These are phyloP conservation scores for Rhodofomes roseus DNA, from an alignment of 1,284 basidiomycete genomes.

Conservation along the genomic window DNA sequence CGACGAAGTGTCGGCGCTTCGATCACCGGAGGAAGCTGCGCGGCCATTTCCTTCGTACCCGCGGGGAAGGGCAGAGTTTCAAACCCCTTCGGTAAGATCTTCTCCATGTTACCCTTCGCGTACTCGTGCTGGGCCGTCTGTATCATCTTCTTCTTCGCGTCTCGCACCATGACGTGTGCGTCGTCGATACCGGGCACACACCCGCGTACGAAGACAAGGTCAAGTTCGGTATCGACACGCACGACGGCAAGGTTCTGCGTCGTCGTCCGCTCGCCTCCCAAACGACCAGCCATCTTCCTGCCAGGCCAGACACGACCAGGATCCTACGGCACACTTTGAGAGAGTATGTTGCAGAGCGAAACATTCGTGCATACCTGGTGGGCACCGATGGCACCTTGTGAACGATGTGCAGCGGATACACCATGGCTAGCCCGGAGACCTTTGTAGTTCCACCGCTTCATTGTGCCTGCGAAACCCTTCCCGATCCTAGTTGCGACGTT, in stretches of 20 bases:
- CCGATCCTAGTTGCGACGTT: conserved; percentile 57
- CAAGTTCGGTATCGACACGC: conserved; percentile 81
- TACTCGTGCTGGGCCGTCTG: conserved; percentile 51
- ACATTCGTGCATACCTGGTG: conserved; percentile 64
- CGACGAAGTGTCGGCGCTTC: conserved; percentile 68
- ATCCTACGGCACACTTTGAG: conserved; percentile 50
- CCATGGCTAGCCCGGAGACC: conserved; percentile 95
- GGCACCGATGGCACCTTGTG: conserved; percentile 90
- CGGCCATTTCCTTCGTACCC: conserved; percentile 78
- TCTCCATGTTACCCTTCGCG: conserved; percentile 74
- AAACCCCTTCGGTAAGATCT: conserved; percentile 82
- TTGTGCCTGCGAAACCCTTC: conserved; percentile 95
- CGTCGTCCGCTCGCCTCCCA: conserved; percentile 84
- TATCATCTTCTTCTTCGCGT: conserved; percentile 83
- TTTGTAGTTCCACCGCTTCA: conserved; percentile 96
- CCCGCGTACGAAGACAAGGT: conserved; percentile 85
- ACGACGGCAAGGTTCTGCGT: conserved; percentile 89
- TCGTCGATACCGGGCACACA: conserved; percentile 75
- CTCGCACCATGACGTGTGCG: conserved; percentile 67
- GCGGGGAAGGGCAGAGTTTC: conserved; percentile 89
- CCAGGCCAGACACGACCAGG: conserved; percentile 94
- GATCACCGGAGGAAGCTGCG: conserved; percentile 56
- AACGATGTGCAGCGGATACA: conserved; percentile 94
- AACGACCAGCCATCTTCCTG: conserved; percentile 97
- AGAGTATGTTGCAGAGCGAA: background rate